A percentile compares a stretch with the other conserved stretches of the same genome.
phyloP scores from a whole-genome alignment of 1,284 basidiomycete genomes.

The Moniliophthora roreri region DNA sequence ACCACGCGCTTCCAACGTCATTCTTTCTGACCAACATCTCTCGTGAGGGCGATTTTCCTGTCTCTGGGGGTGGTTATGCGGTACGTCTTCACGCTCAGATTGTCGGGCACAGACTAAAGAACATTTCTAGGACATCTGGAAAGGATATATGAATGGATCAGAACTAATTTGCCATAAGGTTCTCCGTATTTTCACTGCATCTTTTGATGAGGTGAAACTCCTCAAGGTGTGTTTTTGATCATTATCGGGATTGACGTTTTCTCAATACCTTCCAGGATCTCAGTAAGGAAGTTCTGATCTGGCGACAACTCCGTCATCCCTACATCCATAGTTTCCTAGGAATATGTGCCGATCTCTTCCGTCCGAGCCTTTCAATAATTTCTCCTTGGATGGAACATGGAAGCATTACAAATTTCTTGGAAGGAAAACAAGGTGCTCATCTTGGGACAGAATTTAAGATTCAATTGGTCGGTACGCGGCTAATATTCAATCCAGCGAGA shows the following conservation, averaged over 20 bases:
- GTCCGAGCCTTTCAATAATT: conserved; percentile 11
- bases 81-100: neutral
- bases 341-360: conserved; percentile 7
- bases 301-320: conserved; percentile 17
- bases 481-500: neutral
- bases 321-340: conserved; percentile 17
- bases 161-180: neutral
- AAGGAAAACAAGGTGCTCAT: too few relatives aligned
- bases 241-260: neutral
- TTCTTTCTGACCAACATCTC: neutral
- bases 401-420: conserved; percentile 11
- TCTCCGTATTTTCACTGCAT: neutral
- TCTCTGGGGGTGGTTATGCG: conserved; percentile 11
- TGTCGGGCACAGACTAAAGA: neutral
- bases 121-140: conserved; percentile 9
- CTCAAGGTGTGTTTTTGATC: conserved; percentile 4
- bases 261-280: conserved; percentile 2
- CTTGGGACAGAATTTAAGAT: too few relatives aligned
- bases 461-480: too few relatives aligned
- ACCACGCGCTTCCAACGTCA: neutral
- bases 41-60: conserved; percentile 4
- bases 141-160: neutral
- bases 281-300: conserved; percentile 15
- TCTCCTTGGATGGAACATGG: conserved; percentile 21
- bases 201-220: neutral